Evolutionary conservation across 441 rosid genomes (phyloP).

Genomic region (Omphalea diandra): DNA sequence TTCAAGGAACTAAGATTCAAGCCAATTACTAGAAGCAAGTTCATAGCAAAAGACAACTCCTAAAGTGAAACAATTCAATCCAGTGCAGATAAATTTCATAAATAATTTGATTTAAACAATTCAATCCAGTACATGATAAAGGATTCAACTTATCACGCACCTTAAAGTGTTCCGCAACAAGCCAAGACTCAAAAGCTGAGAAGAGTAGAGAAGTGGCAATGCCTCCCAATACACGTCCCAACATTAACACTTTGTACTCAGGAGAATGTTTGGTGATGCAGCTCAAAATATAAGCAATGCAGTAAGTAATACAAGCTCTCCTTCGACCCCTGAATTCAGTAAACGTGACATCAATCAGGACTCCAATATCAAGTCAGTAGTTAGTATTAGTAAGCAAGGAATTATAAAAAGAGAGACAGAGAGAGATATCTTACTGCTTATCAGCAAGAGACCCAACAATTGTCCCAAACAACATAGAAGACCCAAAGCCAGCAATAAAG

Average conservation of each 20-base stretch:
- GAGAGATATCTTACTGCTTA: constrained; percentile 70
- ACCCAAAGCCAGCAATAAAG: constrained; percentile 98
- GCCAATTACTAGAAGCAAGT: background rate
- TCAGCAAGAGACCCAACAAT: constrained; percentile 98
- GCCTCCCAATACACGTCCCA: constrained; percentile 95
- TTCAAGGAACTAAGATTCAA: background rate
- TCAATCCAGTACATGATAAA: background rate
- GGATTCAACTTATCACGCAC: constrained; percentile 32
- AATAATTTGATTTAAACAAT: background rate
- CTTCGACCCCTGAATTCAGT: constrained; percentile 73
- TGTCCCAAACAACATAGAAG: constrained; percentile 98
- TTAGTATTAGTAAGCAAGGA: constrained; percentile 12
- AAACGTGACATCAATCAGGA: constrained; percentile 3
- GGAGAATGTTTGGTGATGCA: constrained; percentile 97
- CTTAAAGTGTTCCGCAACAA: constrained; percentile 98
- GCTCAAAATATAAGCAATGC: constrained; percentile 85
- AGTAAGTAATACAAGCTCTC: constrained; percentile 89
- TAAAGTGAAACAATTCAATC: background rate
- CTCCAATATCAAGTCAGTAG: constrained; percentile 6
- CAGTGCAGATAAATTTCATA: no score
- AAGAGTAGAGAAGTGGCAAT: constrained; percentile 95
- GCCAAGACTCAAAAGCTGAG: constrained; percentile 99
- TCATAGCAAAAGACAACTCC: background rate
- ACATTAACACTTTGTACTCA: constrained; percentile 81
- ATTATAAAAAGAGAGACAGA: constrained; percentile 12